Base-by-base conservation (phyloP, 2,329 filamentous ascomycete species). In the Aureobasidium lini region DNA sequence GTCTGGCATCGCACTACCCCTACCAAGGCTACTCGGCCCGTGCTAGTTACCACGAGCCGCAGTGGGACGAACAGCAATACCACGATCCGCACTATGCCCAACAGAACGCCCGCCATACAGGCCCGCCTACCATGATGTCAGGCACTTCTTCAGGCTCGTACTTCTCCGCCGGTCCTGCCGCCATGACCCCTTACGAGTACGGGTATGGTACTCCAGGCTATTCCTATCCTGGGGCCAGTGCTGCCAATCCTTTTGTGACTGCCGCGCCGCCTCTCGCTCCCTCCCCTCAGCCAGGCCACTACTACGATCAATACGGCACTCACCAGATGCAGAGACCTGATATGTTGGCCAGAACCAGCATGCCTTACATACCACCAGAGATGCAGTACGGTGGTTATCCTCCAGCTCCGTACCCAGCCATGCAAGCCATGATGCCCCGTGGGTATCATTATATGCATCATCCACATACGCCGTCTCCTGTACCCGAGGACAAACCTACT, bases 111-210 rank as follows among this genome's bases (percentile, higher is more conserved):
- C 66, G 69, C n/a, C 70, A 68, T 60, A 71, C 69, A 23, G 73
- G 73, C 66, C 69, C 71, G 16, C 71, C 71, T 2, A 74, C 71
- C 50, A 65, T 70, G 63, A 68, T 75, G 65, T 75, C 73, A 6
- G 40, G 52, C 36, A 40, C 43, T 4, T n/a, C 54, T 34, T 57
- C 52, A n/a, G 13, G 28, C n/a, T 44, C 52, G 29, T 40, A 57
- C 4, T 57, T 36, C 32, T 31, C 42, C 48, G 48, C 29, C 18
- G 37, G 37, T 52, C 44, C 31, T 18, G 39, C 39, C 6, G 47
- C 43, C 0, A 47, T 43, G 43, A 28, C 47, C 9, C 32, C 16
- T 32, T 59, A 54, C 46, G 42, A 66, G 66, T 13, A 57, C 23
- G 23, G 23, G 23, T 23, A 23, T 23, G 23, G 23, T 23, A 23